Conservation (phyloP, 2,329 filamentous ascomycete genomes). For the Coniochaeta sp. region DNA sequence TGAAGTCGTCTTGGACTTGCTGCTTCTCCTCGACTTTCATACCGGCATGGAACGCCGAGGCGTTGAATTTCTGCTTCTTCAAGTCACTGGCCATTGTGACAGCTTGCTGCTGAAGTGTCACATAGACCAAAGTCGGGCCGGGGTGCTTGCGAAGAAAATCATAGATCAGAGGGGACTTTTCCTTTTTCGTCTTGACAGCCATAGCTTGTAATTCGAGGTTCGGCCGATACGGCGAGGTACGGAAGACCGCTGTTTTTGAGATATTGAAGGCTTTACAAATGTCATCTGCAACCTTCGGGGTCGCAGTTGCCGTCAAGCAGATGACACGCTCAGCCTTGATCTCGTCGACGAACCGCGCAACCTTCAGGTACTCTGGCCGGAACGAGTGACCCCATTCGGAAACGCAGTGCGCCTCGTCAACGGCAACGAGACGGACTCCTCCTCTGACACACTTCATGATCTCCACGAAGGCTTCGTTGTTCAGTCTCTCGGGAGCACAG, state of each 20-base stretch:
- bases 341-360: slow-evolving; percentile 48
- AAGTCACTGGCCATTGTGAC: slow-evolving; percentile 33
- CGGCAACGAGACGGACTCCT: slow-evolving; percentile 47
- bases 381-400: slow-evolving; percentile 37
- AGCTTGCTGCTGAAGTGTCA: slow-evolving; percentile 46
- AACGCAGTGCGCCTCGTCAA: slow-evolving; percentile 54
- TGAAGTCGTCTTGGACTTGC: slow-evolving; percentile 42
- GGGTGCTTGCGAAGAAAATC: slow-evolving; percentile 40
- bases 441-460: slow-evolving; percentile 46
- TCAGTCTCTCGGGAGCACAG: slow-evolving; percentile 52
- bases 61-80: slow-evolving; percentile 27
- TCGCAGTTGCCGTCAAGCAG: slow-evolving; percentile 54
- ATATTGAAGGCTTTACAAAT: slow-evolving; percentile 47
- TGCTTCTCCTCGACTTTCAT: slow-evolving; percentile 37
- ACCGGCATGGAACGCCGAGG: slow-evolving; percentile 42
- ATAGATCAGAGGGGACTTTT: slow-evolving; percentile 37
- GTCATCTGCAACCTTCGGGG: slow-evolving; percentile 45
- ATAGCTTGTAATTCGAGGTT: slow-evolving; percentile 50
- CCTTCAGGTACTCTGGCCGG: slow-evolving; percentile 19
- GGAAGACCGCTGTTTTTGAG: slow-evolving; percentile 41
- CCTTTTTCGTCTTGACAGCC: slow-evolving; percentile 29
- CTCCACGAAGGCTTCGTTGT: slow-evolving; percentile 53
- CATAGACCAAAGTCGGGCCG: slow-evolving; percentile 54
- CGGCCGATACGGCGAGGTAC: slow-evolving; percentile 50
- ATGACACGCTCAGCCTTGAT: slow-evolving; percentile 50